Evolutionary conservation across 208 protist genomes (phyloP), one percentile per base, ranked within the genome.

Genomic region (Crithidia fasciculata): DNA sequence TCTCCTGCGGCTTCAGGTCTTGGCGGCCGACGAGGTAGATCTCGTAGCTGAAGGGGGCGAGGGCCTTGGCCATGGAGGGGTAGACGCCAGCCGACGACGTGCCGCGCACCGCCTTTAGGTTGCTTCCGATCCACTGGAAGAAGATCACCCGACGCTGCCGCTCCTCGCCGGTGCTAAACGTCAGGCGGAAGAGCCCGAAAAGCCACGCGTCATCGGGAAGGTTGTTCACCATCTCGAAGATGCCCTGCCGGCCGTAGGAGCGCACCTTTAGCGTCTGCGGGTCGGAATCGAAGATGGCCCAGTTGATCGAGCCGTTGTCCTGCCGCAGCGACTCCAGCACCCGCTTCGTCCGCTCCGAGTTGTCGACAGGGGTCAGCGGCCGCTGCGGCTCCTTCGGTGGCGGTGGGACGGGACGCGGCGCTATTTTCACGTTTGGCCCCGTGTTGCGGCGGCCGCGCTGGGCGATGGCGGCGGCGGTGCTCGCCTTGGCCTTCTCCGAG

Each of bases 121-220:
- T 84, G 64, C 73, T 89, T 39, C 92, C 92, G 63, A 93, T 93
- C 85, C 88, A 96, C 76, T 94, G 89, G 78, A 96, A 90, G 71
- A 91, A 92, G 28, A 96, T 87, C 15, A 93, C 69, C 2, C 86
- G 84, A 12, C 82, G 79, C 68, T 87, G 59, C 2, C 82, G 72
- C 15, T 78, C 65, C 18, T 81, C 53, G 41, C 78, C 74, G 37
- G 49, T 80, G 54, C 74, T 81, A 70, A 96, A 86, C 50, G 86
- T 81, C 7, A 95, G 85, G 63, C 88, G 88, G 67, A 96, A 89
- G 13, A 96, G 73, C 40, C 92, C 92, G 72, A 92, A 96, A 40
- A 94, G 70, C 87, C 90, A 94, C 74, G 87, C 74, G 28, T 85
- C 76, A 12, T 91, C 85, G 0, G 88, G 87, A 5, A 96, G 83